phyloP scores from a whole-genome alignment of 2,329 filamentous ascomycete genomes.

The Fusarium incarnatum region DNA sequence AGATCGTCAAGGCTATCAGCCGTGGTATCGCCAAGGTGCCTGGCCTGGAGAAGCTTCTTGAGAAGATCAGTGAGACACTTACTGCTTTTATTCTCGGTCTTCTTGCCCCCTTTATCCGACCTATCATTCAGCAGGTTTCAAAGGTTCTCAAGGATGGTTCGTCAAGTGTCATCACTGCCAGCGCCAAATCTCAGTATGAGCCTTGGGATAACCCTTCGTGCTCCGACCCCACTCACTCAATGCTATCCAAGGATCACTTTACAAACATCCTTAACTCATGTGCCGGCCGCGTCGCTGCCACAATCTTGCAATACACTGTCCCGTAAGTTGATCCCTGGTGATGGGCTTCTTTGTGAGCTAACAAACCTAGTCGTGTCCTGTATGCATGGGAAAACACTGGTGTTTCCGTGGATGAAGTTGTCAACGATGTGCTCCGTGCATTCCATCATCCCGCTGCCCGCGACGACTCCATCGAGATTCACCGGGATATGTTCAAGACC shows the following conservation, averaged over 20 bases:
- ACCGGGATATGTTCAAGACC: constrained; percentile 88
- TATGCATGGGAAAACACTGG: constrained; percentile 93
- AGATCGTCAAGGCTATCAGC: constrained; percentile 88
- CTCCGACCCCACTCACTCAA: constrained; percentile 83
- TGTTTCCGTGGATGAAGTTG: constrained; percentile 84
- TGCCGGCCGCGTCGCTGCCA: constrained; percentile 78
- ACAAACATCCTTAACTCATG: constrained; percentile 82
- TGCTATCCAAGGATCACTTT: constrained; percentile 87
- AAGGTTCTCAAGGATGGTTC: constrained; percentile 88
- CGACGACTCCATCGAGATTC: constrained; percentile 80
- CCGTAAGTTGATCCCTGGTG: constrained; percentile 64
- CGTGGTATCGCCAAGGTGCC: constrained; percentile 91
- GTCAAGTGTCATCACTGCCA: constrained; percentile 74
- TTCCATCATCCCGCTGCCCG: constrained; percentile 93
- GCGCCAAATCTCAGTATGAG: constrained; percentile 79
- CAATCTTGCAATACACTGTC: constrained; percentile 86
- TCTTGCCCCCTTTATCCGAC: constrained; percentile 89
- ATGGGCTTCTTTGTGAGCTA: background rate
- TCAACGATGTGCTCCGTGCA: constrained; percentile 81
- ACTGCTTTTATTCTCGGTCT: constrained; percentile 93
- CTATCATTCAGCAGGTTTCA: constrained; percentile 89
- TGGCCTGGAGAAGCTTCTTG: constrained; percentile 87
- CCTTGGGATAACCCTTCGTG: constrained; percentile 82
- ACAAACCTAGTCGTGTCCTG: constrained; percentile 71
- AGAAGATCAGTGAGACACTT: constrained; percentile 92